Base-by-base conservation (phyloP, 2,329 filamentous ascomycete genomes). In the Curvularia sp. region DNA sequence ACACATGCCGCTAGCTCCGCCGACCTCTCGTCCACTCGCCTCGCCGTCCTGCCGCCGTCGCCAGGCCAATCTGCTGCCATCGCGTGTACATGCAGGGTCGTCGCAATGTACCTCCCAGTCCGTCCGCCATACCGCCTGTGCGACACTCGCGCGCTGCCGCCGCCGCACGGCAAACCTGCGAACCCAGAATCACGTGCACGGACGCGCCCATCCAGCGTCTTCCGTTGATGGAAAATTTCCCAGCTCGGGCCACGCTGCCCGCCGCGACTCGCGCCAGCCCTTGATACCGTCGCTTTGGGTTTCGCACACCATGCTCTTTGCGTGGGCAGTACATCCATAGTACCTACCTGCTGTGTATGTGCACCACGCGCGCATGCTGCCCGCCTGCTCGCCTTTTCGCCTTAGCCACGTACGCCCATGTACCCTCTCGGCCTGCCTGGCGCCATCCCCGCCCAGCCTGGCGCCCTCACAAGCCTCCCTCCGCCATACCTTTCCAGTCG, bases 161-260 rank as follows among this genome's bases (percentile, higher is more conserved):
- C 46, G 12, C 31, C 31, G 20, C n/a, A 26, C 22, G 39, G 30
- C 15, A 35, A 38, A 24, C 41, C 42, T 53, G 53, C 42, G 52
- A 43, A 53, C 46, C 46, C 22, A 53, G 49, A 48, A 51, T 53
- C 42, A 53, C 49, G 48, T 35, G 61, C 62, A 63, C 58, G 52
- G 63, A 62, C 52, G 44, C 68, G 64, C 62, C 61, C 49, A 46
- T 64, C 61, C 65, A 30, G 68, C 71, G 68, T 66, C 43, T 62
- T 54, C 60, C 55, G 63, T 69, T 62, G 68, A 72, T 58, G 71
- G 71, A 70, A 72, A 73, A 71, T 71, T 66, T 71, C 49, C 66
- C 63, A 65, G 50, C 58, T 52, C 48, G 58, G 64, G 59, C 57
- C 52, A 60, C 46, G 18, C 15, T 35, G 49, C 30, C 24, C 43